These are phyloP conservation scores for Eimeria tenella DNA, from an alignment of 169 alveolate species.

Conservation along the genomic window DNA sequence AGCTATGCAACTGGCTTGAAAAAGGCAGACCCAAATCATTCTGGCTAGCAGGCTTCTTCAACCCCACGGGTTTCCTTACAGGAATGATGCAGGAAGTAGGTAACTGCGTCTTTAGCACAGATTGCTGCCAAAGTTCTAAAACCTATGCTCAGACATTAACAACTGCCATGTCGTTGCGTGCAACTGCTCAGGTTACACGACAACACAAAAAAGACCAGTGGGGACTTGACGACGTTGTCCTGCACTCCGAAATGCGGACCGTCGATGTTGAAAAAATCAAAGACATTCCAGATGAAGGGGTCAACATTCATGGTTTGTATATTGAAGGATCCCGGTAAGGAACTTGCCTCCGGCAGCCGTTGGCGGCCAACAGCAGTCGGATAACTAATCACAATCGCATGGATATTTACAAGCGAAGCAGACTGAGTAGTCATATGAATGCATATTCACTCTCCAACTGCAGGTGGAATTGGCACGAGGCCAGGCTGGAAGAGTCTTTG, in stretches of 20 bases:
- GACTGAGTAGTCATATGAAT: not conserved
- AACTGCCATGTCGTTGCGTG: not conserved
- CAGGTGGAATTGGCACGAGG: constrained; percentile 94
- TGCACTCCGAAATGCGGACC: constrained; percentile 89
- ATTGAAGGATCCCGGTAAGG: constrained; percentile 94
- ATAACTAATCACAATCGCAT: not conserved
- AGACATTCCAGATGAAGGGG: constrained; percentile 92
- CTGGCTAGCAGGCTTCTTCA: constrained; percentile 97
- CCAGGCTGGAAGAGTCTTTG: constrained; percentile 94
- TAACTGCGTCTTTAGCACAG: not conserved
- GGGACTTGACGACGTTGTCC: constrained; percentile 96
- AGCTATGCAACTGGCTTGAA: constrained; percentile 94
- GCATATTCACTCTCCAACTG: not conserved
- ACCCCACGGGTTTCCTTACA: constrained; percentile 95
- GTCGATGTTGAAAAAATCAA: constrained; percentile 85
- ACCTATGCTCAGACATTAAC: too few species aligned
- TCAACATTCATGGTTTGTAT: constrained; percentile 94
- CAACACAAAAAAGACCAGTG: constrained; percentile 94
- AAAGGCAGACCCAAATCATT: constrained; percentile 94
- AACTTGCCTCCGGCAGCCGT: not conserved
- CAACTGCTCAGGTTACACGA: constrained; percentile 86
- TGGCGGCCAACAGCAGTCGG: not conserved
- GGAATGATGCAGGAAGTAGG: constrained; percentile 96
- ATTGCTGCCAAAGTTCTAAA: not conserved
- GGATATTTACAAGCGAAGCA: not conserved